Base-by-base conservation (phyloP, 177 flowering plant genomes). In the Tripterygium wilfordii region DNA sequence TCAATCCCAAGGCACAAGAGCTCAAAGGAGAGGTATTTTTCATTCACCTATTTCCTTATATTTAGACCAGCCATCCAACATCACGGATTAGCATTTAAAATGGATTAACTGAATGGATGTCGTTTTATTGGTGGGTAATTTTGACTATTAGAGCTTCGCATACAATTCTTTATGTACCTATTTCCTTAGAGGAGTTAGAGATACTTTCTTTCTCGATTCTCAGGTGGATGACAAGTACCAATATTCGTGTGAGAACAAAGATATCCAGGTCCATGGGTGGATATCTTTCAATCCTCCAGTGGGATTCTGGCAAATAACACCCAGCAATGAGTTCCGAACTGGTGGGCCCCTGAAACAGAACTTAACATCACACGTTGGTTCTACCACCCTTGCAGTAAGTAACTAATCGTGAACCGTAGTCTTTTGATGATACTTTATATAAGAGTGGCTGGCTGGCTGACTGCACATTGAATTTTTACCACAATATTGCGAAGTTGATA, bases 201-300 rank as follows among this genome's bases (percentile, higher is more conserved):
- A n/a, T n/a, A n/a, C n/a, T n/a, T n/a, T n/a, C n/a, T n/a, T n/a
- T n/a, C n/a, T n/a, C n/a, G n/a, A n/a, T n/a, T n/a, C n/a, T n/a
- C 45, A 82, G 83, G 87, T 80, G 45, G 86, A 80, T 64, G 86
- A 80, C 67, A 80, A 80, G 45, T 80, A 80, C 49, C 82, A 77
- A 31, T 80, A 80, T 29, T 69, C 82, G 0, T 59, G 66, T 44
- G 80, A 72, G 17, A 66, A 72, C 60, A 68, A 71, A 63, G 75
- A 80, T 44, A 65, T 33, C 41, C 46, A 38, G 29, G 78, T 80
- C 1, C 82, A 80, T 54, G 86, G 85, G 4, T 79, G 85, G 85
- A 69, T 79, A 44, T 48, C 38, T 54, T 36, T 37, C 36, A 13
- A 48, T 49, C 59, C 76, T 39, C 39, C 67, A 1, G 64, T 71